phyloP scores from a whole-genome alignment of 2,329 filamentous ascomycete species.

The Talaromyces sp. region DNA sequence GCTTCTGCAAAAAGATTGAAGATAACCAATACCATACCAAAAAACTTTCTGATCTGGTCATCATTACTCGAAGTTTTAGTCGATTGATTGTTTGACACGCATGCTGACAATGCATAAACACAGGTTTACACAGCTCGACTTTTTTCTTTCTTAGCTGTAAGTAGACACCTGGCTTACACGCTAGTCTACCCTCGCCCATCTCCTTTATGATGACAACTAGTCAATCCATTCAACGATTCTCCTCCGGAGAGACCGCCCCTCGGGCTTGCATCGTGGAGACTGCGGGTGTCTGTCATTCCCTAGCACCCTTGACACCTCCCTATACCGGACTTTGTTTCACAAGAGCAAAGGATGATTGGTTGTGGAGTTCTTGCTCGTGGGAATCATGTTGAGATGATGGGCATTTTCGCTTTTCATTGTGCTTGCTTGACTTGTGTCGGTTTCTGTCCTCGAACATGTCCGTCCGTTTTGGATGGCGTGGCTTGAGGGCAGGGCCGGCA shows the following conservation, averaged over 20 bases:
- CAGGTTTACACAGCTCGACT: background rate
- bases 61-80: conserved; percentile 4
- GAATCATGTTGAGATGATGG: conserved; percentile 9
- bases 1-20: conserved; percentile 56
- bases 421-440: conserved; percentile 31
- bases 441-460: conserved; percentile 16
- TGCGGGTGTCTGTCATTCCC: conserved; percentile 15
- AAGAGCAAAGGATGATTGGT: conserved; percentile 35
- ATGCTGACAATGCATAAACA: conserved; percentile 1
- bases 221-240: conserved; percentile 58
- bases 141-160: background rate
- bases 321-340: conserved; percentile 37
- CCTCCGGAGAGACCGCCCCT: conserved; percentile 32
- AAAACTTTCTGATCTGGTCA: conserved; percentile 38
- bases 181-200: conserved; percentile 5
- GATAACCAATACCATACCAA: conserved; percentile 55
- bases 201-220: conserved; percentile 53
- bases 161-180: background rate
- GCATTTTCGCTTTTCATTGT: conserved; percentile 12
- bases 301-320: conserved; percentile 31
- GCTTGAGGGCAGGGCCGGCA: conserved; percentile 24
- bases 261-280: conserved; percentile 18
- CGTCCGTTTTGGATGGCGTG: conserved; percentile 32
- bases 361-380: conserved; percentile 33
- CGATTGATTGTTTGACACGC: background rate